Evolutionary conservation across 257 asterid genomes (phyloP), one percentile per base, ranked within the genome.

Genomic region (Fraxinus pennsylvanica): DNA sequence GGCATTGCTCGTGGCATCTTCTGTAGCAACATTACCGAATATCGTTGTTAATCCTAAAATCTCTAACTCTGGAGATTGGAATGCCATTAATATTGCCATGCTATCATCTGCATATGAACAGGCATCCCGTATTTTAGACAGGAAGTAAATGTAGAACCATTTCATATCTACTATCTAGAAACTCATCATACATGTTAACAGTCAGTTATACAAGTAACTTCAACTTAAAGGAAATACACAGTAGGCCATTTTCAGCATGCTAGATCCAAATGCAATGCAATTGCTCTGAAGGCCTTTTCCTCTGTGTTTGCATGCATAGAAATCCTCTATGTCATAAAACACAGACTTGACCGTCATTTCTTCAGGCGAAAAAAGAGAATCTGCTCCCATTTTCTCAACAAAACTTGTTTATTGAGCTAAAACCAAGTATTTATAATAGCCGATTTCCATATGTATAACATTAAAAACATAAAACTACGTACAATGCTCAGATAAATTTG

Each of bases 21-120:
- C 91, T 4, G 98, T 96, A 43, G 86, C 45, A 63, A 90, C 97
- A 86, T 96, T 96, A 74, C 99, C 99, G 75, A 93, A 96, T 80
- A 92, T 83, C 10, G 99, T 93, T 21, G 99, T 93, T 36, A 96
- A 86, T 81, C 99, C 99, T 79, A 96, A 63, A 43, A 96, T 83
- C 68, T 96, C 97, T 74, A 96, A 66, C 4, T 88, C 95, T 3
- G 95, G 92, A 17, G 97, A 85, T 74, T 96, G 98, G 78, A 93
- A 93, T 43, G 99, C 98, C 99, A 96, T 93, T 12, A 96, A 74
- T 84, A 93, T 88, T 12, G 99, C 96, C 95, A 96, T 89, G 83
- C 94, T 80, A 86, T 96, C 98, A 89, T 96, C 99, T 93, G 90
- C 22, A 81, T 47, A 80, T 57, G 63, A 84, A 74, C 66, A 59